Conservation (phyloP, 2,329 filamentous ascomycete genomes). For the Arachnomyces sp. region DNA sequence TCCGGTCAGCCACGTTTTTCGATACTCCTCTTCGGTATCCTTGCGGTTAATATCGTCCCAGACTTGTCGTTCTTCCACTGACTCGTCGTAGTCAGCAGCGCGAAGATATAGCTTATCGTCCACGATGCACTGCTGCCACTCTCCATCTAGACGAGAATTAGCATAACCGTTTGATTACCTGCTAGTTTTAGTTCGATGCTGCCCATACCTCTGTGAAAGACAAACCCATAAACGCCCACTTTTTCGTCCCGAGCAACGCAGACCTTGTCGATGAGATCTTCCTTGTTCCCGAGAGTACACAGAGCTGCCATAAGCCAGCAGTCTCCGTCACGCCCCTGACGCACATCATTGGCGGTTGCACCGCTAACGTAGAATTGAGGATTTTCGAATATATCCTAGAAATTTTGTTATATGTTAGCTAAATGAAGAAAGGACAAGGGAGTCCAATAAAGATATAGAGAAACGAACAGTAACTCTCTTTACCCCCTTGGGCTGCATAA, state of each 20-base stretch:
- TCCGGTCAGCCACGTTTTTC: conserved; percentile 63
- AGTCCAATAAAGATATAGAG: conserved; percentile 6
- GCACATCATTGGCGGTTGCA: conserved; percentile 67
- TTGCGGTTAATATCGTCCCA: conserved; percentile 69
- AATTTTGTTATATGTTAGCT: conserved; percentile 19
- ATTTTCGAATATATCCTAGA: conserved; percentile 66
- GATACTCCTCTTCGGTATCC: conserved; percentile 64
- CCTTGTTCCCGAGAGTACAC: conserved; percentile 67
- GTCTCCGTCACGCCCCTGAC: conserved; percentile 70
- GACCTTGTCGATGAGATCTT: conserved; percentile 61
- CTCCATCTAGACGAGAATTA: conserved; percentile 52
- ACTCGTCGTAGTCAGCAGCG: conserved; percentile 74
- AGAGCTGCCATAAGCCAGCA: conserved; percentile 82
- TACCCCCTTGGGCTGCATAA: conserved; percentile 59
- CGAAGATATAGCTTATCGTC: conserved; percentile 85
- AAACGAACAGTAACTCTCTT: conserved; percentile 56
- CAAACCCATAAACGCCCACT: conserved; percentile 77
- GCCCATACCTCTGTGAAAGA: conserved; percentile 64
- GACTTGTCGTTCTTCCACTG: conserved; percentile 64
- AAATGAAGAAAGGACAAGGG: conserved; percentile 10
- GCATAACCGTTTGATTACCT: background rate
- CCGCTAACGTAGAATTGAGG: conserved; percentile 73
- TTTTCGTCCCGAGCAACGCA: conserved; percentile 66
- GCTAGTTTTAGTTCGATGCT: conserved; percentile 1
- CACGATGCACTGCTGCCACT: conserved; percentile 87